A percentile compares a stretch with the other conserved stretches of the same genome.
These are phyloP conservation scores for Tolypocladium tundrense DNA, from an alignment of 2,329 filamentous ascomycete species.

Conservation along the genomic window DNA sequence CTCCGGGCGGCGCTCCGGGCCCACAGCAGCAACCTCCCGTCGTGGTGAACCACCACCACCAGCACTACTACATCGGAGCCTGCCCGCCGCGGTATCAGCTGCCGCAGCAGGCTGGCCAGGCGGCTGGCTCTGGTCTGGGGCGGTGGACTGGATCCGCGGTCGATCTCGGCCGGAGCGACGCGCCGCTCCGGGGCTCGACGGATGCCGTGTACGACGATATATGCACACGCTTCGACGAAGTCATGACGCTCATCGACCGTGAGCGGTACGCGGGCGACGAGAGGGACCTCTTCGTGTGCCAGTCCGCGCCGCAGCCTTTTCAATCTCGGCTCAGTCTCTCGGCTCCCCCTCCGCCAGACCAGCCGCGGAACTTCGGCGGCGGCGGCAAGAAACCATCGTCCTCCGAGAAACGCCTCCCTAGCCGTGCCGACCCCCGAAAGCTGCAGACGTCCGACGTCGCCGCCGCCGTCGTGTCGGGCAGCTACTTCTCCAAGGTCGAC, in stretches of 20 bases:
- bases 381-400: not conserved
- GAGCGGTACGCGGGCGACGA: conserved; percentile 45
- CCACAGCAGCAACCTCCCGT: not conserved
- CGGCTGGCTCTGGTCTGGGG: not conserved
- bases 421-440: not conserved
- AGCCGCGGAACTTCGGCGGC: not conserved
- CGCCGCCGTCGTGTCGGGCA: conserved; percentile 28
- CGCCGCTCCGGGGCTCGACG: conserved; percentile 7
- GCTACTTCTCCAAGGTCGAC: conserved; percentile 67
- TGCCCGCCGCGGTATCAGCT: not conserved
- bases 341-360: not conserved
- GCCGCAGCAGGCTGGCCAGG: not conserved
- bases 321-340: not conserved
- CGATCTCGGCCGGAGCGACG: not conserved
- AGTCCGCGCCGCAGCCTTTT: conserved; percentile 8
- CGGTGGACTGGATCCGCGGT: not conserved
- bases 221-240: conserved; percentile 50
- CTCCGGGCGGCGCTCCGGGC: not conserved
- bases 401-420: not conserved
- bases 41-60: not conserved
- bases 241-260: conserved; percentile 63
- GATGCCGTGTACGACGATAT: conserved; percentile 47
- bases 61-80: not conserved
- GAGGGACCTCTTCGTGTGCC: conserved; percentile 39
- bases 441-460: conserved; percentile 5